Conservation (phyloP, 2,329 filamentous ascomycete genomes). For the Colletotrichum theobromicola region DNA sequence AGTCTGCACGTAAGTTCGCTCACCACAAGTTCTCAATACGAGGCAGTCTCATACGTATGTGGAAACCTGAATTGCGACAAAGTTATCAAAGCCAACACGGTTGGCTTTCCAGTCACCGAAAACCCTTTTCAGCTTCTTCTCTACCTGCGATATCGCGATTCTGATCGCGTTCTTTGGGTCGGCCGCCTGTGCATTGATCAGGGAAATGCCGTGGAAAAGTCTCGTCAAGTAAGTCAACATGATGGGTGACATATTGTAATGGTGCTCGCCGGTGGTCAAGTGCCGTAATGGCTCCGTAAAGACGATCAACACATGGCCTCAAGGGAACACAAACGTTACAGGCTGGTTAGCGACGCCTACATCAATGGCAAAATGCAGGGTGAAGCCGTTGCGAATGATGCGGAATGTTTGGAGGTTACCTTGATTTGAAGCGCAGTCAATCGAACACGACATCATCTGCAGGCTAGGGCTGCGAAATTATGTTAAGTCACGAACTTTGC, state of each 20-base stretch:
- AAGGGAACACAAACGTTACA: background rate
- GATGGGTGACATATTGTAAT: background rate
- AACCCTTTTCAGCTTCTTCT: background rate
- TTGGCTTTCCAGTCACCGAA: background rate
- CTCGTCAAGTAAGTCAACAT: background rate
- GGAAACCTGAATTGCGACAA: background rate
- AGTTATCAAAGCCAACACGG: background rate
- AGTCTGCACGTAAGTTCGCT: background rate
- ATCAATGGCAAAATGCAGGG: background rate
- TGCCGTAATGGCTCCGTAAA: background rate
- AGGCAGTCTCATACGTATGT: constrained; percentile 10
- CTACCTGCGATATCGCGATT: background rate
- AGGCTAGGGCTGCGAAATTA: too few species aligned
- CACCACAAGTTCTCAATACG: background rate
- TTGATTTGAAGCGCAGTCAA: background rate
- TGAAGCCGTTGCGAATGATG: fast-evolving
- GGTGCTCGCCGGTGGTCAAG: background rate
- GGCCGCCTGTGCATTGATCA: background rate
- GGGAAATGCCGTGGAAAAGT: background rate
- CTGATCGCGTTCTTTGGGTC: background rate
- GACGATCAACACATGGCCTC: background rate
- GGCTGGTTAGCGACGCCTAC: background rate
- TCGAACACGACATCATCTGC: too few species aligned
- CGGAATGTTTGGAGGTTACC: background rate
- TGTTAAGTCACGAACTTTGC: too few species aligned